Conservation (phyloP, 129 eudicot genomes). For the Rutidosis leptorrhynchoides region DNA sequence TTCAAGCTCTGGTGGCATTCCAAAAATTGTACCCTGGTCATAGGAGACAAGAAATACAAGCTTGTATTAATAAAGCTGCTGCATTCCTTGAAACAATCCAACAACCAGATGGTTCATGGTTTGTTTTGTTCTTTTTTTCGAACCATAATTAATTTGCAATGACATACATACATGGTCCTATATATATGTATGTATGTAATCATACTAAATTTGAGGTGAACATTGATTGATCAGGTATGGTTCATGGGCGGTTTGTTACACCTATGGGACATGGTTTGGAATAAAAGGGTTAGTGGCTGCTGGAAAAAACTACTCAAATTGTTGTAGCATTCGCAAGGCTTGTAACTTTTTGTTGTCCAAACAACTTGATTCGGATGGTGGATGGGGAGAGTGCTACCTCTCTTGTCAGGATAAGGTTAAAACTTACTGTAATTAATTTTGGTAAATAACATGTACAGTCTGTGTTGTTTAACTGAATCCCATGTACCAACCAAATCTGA, state of each 20-base stretch:
- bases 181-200: constrained; percentile 6
- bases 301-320: constrained; percentile 63
- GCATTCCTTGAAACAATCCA: constrained; percentile 17
- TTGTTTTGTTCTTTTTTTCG: background rate
- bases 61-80: constrained; percentile 16
- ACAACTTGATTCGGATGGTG: constrained; percentile 87
- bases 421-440: background rate
- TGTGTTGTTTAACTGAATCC: background rate
- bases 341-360: constrained; percentile 90
- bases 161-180: background rate
- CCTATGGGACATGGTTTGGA: constrained; percentile 97
- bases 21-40: constrained; percentile 10
- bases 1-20: constrained; percentile 17
- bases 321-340: constrained; percentile 73
- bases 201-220: constrained; percentile 16
- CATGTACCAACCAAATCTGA: constrained; percentile 10
- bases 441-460: background rate
- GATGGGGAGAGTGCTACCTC: constrained; percentile 99
- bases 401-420: constrained; percentile 92
- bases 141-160: too few relatives aligned
- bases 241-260: constrained; percentile 99
- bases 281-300: constrained; percentile 79
- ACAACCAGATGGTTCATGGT: constrained; percentile 20
- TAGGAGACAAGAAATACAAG: constrained; percentile 12
- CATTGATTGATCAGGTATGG: constrained; percentile 64